Percentiles rank a stretch among this genome's conserved stretches.
Conservation (phyloP, 2,329 filamentous ascomycete genomes). For the Penicillium psychrosexuale region DNA sequence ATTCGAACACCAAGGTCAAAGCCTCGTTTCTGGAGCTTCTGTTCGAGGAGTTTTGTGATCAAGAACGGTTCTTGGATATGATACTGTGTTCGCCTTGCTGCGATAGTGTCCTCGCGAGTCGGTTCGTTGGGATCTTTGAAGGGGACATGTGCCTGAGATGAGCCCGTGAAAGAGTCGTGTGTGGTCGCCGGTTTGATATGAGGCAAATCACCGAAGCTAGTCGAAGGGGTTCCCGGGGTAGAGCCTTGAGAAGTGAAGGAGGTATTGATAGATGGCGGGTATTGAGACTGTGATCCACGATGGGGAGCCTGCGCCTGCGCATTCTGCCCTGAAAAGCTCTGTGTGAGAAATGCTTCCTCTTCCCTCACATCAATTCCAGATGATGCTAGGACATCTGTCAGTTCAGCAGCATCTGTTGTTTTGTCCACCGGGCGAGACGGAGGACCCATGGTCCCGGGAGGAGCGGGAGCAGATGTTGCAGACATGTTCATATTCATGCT, state of each 20-base stretch:
- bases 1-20: slow-evolving; percentile 58
- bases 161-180: slow-evolving; percentile 60
- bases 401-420: slow-evolving; percentile 60
- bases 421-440: slow-evolving; percentile 57
- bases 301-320: slow-evolving; percentile 33
- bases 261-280: slow-evolving; percentile 47
- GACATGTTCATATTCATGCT: slow-evolving; percentile 55
- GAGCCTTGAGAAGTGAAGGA: slow-evolving; percentile 43
- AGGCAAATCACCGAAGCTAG: slow-evolving; percentile 51
- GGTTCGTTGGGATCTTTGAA: slow-evolving; percentile 65
- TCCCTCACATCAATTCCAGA: slow-evolving; percentile 84
- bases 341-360: slow-evolving; percentile 78
- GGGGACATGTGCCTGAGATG: slow-evolving; percentile 62
- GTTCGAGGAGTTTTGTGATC: slow-evolving; percentile 56
- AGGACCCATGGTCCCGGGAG: slow-evolving; percentile 57
- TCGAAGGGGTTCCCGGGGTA: slow-evolving; percentile 39
- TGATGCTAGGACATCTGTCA: slow-evolving; percentile 77
- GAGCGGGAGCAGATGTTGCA: slow-evolving; percentile 36
- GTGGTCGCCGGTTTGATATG: slow-evolving; percentile 54
- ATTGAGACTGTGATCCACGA: slow-evolving; percentile 46
- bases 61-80: slow-evolving; percentile 74
- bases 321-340: slow-evolving; percentile 45
- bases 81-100: slow-evolving; percentile 61
- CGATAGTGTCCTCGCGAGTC: slow-evolving; percentile 60
- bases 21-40: slow-evolving; percentile 56